Percentiles rank a stretch among this genome's conserved stretches.
These are phyloP conservation scores for Dryas alaskensis DNA, from an alignment of 306 rosid species.

Conservation along the genomic window DNA sequence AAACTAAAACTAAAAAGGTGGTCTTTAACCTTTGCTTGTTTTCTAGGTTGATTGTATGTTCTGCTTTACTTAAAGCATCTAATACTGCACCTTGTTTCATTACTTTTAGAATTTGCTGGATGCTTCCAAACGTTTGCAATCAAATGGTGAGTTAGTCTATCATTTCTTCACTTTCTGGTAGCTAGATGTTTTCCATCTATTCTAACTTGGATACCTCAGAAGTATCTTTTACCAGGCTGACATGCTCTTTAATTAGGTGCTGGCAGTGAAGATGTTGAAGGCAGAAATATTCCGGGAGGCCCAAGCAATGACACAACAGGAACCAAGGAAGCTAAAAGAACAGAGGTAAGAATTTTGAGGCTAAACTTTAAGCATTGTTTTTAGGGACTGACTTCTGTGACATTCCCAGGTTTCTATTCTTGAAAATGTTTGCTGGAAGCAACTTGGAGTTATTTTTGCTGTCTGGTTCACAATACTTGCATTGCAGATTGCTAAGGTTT, in stretches of 20 bases:
- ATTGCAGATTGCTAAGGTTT: conserved; percentile 63
- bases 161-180: neutral
- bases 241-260: conserved; percentile 31
- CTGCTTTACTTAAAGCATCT: neutral
- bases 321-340: conserved; percentile 23
- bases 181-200: neutral
- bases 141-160: conserved; percentile 40
- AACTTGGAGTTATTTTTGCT: conserved; percentile 54
- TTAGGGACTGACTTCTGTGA: neutral
- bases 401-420: conserved; percentile 42
- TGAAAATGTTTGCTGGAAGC: conserved; percentile 59
- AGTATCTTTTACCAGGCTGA: neutral
- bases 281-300: conserved; percentile 45
- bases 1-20: conserved; percentile 61
- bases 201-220: neutral
- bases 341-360: conserved; percentile 24
- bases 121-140: conserved; percentile 36
- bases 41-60: neutral
- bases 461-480: conserved; percentile 65
- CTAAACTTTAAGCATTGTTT: neutral
- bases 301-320: conserved; percentile 31
- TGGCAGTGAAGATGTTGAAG: conserved; percentile 40
- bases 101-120: conserved; percentile 38
- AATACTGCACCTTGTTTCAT: neutral
- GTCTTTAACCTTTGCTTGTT: neutral